Percentiles rank a stretch among this genome's conserved stretches.
Evolutionary conservation across 257 asterid species (phyloP).

Genomic region (Striga asiatica): DNA sequence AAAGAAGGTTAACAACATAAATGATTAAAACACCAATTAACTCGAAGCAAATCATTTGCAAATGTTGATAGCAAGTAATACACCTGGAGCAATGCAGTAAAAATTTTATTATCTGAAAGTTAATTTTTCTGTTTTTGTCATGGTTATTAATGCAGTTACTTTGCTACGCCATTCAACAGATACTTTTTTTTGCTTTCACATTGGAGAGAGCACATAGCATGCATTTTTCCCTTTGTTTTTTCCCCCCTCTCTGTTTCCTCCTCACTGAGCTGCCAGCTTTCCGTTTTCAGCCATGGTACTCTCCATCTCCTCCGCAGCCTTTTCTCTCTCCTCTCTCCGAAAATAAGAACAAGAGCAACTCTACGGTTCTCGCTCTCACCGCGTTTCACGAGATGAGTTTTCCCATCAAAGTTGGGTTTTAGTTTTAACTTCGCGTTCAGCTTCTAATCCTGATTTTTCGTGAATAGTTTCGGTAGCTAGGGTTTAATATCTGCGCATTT

Average conservation of each 20-base stretch:
- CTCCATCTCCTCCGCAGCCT: neutral
- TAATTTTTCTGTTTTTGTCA: neutral
- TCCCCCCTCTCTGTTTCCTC: slow-evolving; percentile 4
- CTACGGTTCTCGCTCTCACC: neutral
- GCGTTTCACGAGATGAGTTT: neutral
- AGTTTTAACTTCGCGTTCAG: neutral
- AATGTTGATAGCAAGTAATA: neutral
- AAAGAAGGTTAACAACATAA: too few relatives aligned
- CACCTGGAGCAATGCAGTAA: neutral
- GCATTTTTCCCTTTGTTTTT: slow-evolving; percentile 16
- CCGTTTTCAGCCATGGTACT: neutral
- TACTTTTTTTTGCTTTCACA: neutral
- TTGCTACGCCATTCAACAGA: neutral
- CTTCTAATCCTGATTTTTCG: slow-evolving; percentile 1
- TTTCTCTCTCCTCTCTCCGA: neutral
- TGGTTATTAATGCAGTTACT: neutral
- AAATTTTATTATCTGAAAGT: neutral
- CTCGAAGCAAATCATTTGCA: too few relatives aligned
- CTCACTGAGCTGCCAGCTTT: neutral
- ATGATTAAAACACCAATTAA: too few relatives aligned
- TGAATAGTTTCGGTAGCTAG: slow-evolving; percentile 7
- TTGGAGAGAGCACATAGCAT: neutral
- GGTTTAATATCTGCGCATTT: slow-evolving; percentile 10
- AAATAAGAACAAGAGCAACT: neutral
- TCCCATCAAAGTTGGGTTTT: neutral